Percentiles rank a stretch among this genome's conserved stretches.
These are phyloP conservation scores for Leccinellum albellum DNA, from an alignment of 768 basidiomycete genomes.

Conservation along the genomic window DNA sequence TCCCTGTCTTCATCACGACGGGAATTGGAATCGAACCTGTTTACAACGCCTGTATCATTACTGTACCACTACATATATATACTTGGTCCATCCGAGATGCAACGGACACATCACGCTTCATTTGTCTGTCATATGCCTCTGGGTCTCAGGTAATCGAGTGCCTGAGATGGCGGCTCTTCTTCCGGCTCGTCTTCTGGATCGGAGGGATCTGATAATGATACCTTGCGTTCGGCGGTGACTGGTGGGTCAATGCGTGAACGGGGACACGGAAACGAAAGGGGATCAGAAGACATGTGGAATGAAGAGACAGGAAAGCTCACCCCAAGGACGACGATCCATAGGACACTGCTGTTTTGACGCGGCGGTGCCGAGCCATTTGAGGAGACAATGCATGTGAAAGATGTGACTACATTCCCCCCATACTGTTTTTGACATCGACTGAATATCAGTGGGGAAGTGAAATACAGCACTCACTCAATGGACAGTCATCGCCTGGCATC, in stretches of 20 bases:
- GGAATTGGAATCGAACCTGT: conserved; percentile 8
- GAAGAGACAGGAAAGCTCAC: conserved; percentile 43
- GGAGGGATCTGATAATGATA: conserved; percentile 25
- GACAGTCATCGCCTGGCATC: conserved; percentile 94
- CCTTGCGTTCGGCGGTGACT: conserved; percentile 56
- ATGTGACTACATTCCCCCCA: conserved; percentile 98
- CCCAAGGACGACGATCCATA: conserved; percentile 95
- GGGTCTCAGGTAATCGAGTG: background rate
- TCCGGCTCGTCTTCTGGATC: background rate
- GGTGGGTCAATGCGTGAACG: background rate
- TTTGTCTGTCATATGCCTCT: background rate
- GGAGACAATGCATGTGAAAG: conserved; percentile 97
- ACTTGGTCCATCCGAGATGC: background rate
- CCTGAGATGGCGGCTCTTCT: background rate
- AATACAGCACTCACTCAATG: conserved; percentile 59
- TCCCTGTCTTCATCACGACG: background rate
- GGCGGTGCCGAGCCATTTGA: conserved; percentile 91
- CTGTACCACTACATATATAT: conserved; percentile 22
- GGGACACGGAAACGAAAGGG: background rate
- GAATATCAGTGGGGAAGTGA: background rate
- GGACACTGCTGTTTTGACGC: conserved; percentile 95
- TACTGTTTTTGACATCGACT: conserved; percentile 49
- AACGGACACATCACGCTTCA: background rate
- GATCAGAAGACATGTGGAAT: too few species aligned
- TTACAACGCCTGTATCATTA: conserved; percentile 25